Conservation (phyloP, 345 rosid genomes). For the Streptanthus diversifolius region DNA sequence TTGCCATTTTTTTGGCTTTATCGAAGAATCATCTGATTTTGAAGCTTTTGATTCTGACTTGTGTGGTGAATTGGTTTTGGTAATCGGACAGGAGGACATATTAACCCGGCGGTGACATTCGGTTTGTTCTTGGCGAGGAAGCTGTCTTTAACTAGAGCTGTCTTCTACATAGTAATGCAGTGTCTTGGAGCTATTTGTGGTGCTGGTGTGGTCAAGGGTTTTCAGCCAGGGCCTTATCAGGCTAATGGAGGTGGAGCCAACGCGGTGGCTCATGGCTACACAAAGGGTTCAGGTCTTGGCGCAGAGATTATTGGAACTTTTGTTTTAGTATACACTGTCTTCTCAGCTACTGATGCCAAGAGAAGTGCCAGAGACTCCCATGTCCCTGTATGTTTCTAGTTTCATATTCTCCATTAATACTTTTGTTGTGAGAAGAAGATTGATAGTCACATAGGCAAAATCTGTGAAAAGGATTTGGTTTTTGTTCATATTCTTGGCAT, state of each 20-base stretch:
- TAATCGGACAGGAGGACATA: slow-evolving; percentile 55
- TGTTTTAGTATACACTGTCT: slow-evolving; percentile 64
- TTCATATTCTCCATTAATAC: not conserved
- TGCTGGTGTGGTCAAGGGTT: slow-evolving; percentile 69
- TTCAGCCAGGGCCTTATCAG: slow-evolving; percentile 37
- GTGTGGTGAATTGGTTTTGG: not conserved
- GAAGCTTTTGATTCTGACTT: not conserved
- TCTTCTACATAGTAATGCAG: slow-evolving; percentile 63
- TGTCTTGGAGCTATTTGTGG: slow-evolving; percentile 74
- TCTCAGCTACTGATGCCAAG: slow-evolving; percentile 79
- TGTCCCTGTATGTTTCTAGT: slow-evolving; percentile 51
- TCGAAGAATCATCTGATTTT: not conserved
- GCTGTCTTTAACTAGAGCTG: slow-evolving; percentile 61
- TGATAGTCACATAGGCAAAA: not conserved
- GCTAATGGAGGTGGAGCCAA: slow-evolving; percentile 57
- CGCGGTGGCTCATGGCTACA: slow-evolving; percentile 51
- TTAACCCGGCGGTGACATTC: slow-evolving; percentile 69
- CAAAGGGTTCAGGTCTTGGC: slow-evolving; percentile 68
- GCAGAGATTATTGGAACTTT: slow-evolving; percentile 73
- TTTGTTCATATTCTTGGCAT: not conserved
- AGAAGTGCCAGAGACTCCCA: slow-evolving; percentile 79
- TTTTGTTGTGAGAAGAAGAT: too few species aligned
- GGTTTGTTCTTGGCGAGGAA: slow-evolving; percentile 65
- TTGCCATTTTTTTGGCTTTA: not conserved
- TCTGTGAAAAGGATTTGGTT: not conserved